Conservation (phyloP, 768 basidiomycete species). For the Vararia minispora region DNA sequence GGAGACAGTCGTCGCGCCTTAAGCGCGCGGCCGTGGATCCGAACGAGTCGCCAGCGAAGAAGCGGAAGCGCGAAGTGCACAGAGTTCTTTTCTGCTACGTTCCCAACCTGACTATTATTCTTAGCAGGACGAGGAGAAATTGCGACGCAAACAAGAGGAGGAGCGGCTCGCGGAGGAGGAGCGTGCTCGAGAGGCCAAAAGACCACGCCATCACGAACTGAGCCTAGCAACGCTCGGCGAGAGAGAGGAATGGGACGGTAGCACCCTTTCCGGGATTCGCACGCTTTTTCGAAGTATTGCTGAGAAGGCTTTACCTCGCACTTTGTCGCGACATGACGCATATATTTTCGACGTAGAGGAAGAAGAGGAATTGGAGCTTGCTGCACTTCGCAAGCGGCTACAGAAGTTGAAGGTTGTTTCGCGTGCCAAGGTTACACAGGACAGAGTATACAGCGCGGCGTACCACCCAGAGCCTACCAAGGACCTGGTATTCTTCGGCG, state of each 20-base stretch:
- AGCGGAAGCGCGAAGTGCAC: conserved; percentile 59
- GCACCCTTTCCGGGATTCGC: conserved; percentile 37
- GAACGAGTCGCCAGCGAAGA: conserved; percentile 55
- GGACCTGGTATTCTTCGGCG: conserved; percentile 83
- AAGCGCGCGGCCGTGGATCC: conserved; percentile 37
- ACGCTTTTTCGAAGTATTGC: conserved; percentile 31
- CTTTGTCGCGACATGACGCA: conserved; percentile 35
- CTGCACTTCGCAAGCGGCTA: conserved; percentile 43
- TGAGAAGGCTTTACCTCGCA: conserved; percentile 25
- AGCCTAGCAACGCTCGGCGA: conserved; percentile 37
- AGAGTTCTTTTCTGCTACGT: conserved; percentile 7
- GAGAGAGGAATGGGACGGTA: conserved; percentile 33
- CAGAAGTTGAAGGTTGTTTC: conserved; percentile 52
- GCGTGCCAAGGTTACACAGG: conserved; percentile 69
- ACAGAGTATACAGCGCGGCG: conserved; percentile 65
- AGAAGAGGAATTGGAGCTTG: conserved; percentile 36
- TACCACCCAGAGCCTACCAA: conserved; percentile 75
- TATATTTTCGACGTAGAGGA: conserved; percentile 37
- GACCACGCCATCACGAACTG: conserved; percentile 58
- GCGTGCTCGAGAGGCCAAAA: conserved; percentile 46
- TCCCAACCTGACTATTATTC: background rate
- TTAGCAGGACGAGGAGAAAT: conserved; percentile 40
- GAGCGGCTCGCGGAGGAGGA: conserved; percentile 53
- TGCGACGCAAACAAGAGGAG: conserved; percentile 46
- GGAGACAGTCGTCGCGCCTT: conserved; percentile 58